Evolutionary conservation across 441 rosid genomes (phyloP).

Genomic region (Erodium texanum): DNA sequence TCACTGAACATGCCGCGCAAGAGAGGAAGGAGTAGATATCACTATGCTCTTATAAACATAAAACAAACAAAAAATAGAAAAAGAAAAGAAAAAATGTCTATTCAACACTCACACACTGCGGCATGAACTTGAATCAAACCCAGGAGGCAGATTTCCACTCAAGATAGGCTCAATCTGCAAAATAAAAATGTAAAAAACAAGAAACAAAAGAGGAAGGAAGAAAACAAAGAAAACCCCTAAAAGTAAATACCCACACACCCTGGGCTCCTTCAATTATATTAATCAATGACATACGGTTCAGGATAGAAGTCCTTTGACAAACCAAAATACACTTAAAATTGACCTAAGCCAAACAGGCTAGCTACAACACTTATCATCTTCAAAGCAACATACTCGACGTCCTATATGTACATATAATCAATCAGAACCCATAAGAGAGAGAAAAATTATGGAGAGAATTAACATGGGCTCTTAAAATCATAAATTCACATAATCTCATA

Average conservation of each 20-base stretch:
- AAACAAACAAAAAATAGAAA: background rate
- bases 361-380: too few species aligned
- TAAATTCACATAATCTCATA: background rate
- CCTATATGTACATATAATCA: too few species aligned
- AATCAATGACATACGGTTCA: background rate
- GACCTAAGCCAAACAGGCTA: background rate
- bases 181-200: constrained; percentile 31
- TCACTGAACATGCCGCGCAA: too few species aligned
- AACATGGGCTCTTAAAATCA: background rate
- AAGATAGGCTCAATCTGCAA: constrained; percentile 96
- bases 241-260: constrained; percentile 16
- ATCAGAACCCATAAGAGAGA: too few species aligned
- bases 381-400: background rate
- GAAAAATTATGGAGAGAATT: too few species aligned
- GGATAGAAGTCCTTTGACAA: background rate
- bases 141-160: constrained; percentile 88
- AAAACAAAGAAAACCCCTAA: constrained; percentile 1
- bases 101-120: constrained; percentile 96
- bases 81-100: constrained; percentile 27
- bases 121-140: constrained; percentile 70
- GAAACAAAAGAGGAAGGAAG: constrained; percentile 11
- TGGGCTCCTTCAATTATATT: constrained; percentile 11
- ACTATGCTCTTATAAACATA: constrained; percentile 14
- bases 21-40: background rate
- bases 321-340: background rate